These are phyloP conservation scores for Candida methanosorbosa DNA, from an alignment of 805 yeast genomes.

Conservation along the genomic window DNA sequence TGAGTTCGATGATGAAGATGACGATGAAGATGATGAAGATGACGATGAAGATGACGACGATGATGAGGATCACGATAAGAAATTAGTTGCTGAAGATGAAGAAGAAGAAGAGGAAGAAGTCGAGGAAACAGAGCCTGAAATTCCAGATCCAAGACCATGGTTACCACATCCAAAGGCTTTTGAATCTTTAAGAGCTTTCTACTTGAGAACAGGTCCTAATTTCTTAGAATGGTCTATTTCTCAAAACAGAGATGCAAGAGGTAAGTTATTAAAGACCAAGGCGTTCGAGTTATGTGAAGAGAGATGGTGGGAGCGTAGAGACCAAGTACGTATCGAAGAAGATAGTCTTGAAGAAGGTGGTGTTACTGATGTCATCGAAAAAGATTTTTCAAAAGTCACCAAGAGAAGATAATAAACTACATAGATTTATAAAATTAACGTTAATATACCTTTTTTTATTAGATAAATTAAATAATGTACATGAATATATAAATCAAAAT, in stretches of 20 bases:
- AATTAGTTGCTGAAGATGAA: constrained; percentile 34
- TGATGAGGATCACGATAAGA: constrained; percentile 32
- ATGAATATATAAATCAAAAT: neutral
- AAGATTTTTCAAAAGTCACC: constrained; percentile 41
- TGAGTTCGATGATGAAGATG: constrained; percentile 55
- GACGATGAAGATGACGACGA: constrained; percentile 48
- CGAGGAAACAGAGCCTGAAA: constrained; percentile 58
- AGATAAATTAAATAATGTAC: constrained; percentile 1
- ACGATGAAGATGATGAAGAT: constrained; percentile 63
- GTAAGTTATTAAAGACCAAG: constrained; percentile 80
- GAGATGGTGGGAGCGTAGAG: constrained; percentile 99
- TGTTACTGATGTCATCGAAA: constrained; percentile 79
- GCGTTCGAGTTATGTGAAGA: constrained; percentile 89
- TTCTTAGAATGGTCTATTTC: constrained; percentile 93
- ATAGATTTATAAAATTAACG: neutral
- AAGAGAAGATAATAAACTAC: constrained; percentile 42
- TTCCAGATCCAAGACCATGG: constrained; percentile 94
- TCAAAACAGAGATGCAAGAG: constrained; percentile 76
- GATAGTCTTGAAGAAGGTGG: constrained; percentile 91
- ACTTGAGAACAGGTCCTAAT: constrained; percentile 75
- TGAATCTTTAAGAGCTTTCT: constrained; percentile 76
- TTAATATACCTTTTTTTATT: constrained; percentile 1
- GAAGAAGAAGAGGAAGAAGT: constrained; percentile 63
- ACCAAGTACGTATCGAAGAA: constrained; percentile 79
- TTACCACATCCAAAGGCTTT: constrained; percentile 95